phyloP scores from a whole-genome alignment of 1,139 yeast genomes.

The Candida buenavistaensis region DNA sequence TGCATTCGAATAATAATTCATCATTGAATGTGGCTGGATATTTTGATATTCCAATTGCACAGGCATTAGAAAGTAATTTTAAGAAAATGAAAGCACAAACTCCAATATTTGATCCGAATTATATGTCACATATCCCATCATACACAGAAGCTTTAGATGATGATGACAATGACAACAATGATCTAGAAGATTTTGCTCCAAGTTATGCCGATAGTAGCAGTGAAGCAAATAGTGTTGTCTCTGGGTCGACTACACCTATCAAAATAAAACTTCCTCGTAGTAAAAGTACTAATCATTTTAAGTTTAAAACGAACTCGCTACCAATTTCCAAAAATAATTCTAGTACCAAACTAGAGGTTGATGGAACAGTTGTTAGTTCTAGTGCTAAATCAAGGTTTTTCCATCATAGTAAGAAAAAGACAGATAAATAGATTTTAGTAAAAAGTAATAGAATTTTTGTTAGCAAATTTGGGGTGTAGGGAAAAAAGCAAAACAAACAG shows the following conservation, averaged over 20 bases:
- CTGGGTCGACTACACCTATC: slow-evolving; percentile 10
- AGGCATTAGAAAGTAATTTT: slow-evolving; percentile 11
- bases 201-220: slow-evolving; percentile 15
- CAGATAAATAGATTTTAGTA: slow-evolving; percentile 1
- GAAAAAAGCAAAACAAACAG: no score
- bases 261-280: slow-evolving; percentile 5
- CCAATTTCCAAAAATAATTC: slow-evolving; percentile 11
- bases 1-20: slow-evolving; percentile 21
- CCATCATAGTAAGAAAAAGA: slow-evolving; percentile 7
- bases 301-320: slow-evolving; percentile 9
- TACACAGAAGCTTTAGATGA: slow-evolving; percentile 26
- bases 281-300: slow-evolving; percentile 8
- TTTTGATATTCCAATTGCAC: slow-evolving; percentile 25
- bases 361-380: slow-evolving; percentile 4
- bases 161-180: slow-evolving; percentile 18
- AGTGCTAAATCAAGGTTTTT: slow-evolving; percentile 7
- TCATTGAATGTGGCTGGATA: slow-evolving; percentile 23
- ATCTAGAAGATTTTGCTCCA: slow-evolving; percentile 21
- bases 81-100: slow-evolving; percentile 6
- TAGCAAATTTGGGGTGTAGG: no score
- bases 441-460: no score
- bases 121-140: slow-evolving; percentile 22
- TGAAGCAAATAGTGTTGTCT: slow-evolving; percentile 5
- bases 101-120: slow-evolving; percentile 12
- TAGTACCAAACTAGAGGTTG: slow-evolving; percentile 7